Evolutionary conservation across 164 flowering plant species (phyloP).

Genomic region (Nymphaea colorata): DNA sequence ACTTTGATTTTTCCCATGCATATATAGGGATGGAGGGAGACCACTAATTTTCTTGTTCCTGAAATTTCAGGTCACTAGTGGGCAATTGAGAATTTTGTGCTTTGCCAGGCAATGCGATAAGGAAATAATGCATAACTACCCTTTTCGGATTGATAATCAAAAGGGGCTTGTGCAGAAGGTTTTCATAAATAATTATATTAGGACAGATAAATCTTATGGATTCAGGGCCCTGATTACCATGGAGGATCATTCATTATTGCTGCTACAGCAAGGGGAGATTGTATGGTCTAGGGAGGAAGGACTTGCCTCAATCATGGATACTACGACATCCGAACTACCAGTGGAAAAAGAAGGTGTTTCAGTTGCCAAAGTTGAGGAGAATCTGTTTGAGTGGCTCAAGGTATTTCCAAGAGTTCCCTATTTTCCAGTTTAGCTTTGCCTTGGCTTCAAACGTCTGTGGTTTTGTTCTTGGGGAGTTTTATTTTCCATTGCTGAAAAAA

Average conservation of each 20-base stretch:
- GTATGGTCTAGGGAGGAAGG: slow-evolving; percentile 98
- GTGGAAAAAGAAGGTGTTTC: slow-evolving; percentile 82
- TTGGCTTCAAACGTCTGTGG: too few relatives aligned
- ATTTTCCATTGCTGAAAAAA: too few relatives aligned
- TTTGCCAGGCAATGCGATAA: too few relatives aligned
- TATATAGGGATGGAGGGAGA: too few relatives aligned
- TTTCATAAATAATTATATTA: slow-evolving; percentile 72
- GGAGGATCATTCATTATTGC: slow-evolving; percentile 86
- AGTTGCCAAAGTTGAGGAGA: slow-evolving; percentile 88
- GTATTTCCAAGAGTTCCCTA: slow-evolving; percentile 21
- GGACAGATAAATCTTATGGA: slow-evolving; percentile 79
- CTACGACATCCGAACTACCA: slow-evolving; percentile 81
- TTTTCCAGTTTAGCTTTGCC: too few relatives aligned
- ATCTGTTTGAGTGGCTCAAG: slow-evolving; percentile 90
- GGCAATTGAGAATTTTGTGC: too few relatives aligned
- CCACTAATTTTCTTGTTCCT: too few relatives aligned
- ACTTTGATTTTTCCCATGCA: too few relatives aligned
- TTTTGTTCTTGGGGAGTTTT: too few relatives aligned
- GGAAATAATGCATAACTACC: too few relatives aligned
- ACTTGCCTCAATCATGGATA: slow-evolving; percentile 80
- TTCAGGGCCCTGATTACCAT: slow-evolving; percentile 91
- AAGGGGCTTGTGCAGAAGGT: slow-evolving; percentile 65
- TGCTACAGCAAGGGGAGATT: slow-evolving; percentile 86
- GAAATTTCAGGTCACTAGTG: too few relatives aligned
- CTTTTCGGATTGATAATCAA: slow-evolving; percentile 45